Percentiles rank a stretch among this genome's conserved stretches.
Evolutionary conservation across 83 land plant species (phyloP).

Genomic region (Picea engelmannii): DNA sequence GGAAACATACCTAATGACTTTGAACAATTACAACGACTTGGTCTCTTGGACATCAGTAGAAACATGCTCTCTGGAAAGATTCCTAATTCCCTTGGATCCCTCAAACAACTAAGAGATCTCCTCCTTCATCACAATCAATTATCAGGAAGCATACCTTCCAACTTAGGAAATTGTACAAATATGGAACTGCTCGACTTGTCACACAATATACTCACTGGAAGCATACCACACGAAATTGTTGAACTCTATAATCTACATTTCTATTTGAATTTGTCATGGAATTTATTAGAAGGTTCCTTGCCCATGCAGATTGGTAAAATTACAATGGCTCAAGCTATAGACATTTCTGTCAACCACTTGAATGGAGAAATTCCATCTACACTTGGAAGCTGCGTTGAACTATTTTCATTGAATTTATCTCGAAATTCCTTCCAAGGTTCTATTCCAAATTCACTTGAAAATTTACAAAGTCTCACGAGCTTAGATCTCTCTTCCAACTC

Average conservation of each 20-base stretch:
- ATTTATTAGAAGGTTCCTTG: conserved; percentile 41
- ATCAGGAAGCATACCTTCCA: conserved; percentile 51
- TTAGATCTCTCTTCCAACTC: conserved; percentile 54
- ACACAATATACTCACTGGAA: conserved; percentile 45
- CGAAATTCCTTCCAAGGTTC: conserved; percentile 40
- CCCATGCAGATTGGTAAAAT: conserved; percentile 67
- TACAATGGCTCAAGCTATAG: conserved; percentile 62
- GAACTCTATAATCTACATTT: conserved; percentile 49
- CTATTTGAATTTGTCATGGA: conserved; percentile 59
- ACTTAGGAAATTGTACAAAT: conserved; percentile 48
- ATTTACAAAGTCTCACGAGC: conserved; percentile 35
- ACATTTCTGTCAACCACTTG: conserved; percentile 55
- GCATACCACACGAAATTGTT: conserved; percentile 57
- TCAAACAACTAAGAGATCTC: conserved; percentile 44
- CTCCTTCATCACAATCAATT: conserved; percentile 48
- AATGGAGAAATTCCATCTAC: conserved; percentile 53
- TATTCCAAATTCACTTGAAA: conserved; percentile 49
- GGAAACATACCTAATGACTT: conserved; percentile 61
- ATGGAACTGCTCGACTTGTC: conserved; percentile 66
- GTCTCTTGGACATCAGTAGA: conserved; percentile 54
- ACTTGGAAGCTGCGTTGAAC: conserved; percentile 57
- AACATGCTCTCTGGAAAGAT: conserved; percentile 72
- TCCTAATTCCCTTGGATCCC: conserved; percentile 47
- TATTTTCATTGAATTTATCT: conserved; percentile 55
- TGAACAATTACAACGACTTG: conserved; percentile 52